These are phyloP conservation scores for Mrakia gelida DNA, from an alignment of 768 basidiomycete species.

Conservation along the genomic window DNA sequence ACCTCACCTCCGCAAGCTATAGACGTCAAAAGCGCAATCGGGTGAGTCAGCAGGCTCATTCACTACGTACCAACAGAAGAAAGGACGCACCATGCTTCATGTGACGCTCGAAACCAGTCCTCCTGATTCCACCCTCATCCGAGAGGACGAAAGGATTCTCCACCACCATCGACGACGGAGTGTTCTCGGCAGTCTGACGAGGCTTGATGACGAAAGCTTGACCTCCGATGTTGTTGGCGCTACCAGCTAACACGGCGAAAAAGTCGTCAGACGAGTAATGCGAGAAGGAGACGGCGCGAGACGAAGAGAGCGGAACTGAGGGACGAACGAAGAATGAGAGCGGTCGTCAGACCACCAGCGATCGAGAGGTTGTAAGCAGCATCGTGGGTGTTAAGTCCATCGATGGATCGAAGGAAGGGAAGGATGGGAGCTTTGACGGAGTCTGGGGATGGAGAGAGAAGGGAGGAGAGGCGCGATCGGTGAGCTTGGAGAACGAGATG, in stretches of 20 bases:
- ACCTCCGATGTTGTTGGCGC: constrained; percentile 53
- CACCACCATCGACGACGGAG: constrained; percentile 41
- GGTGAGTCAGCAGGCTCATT: too few relatives aligned
- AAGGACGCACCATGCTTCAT: constrained; percentile 55
- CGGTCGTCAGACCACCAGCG: constrained; percentile 82
- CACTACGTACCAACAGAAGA: too few relatives aligned
- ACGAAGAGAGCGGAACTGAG: too few relatives aligned
- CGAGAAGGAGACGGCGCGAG: not conserved
- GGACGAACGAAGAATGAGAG: constrained; percentile 55
- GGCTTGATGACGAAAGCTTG: constrained; percentile 75
- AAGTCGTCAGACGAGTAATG: not conserved
- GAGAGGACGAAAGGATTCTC: constrained; percentile 66
- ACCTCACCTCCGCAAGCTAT: constrained; percentile 52
- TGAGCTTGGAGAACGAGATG: not conserved
- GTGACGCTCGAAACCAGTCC: constrained; percentile 63
- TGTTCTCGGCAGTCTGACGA: constrained; percentile 57
- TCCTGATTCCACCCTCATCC: constrained; percentile 45
- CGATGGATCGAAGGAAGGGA: constrained; percentile 29
- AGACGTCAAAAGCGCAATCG: not conserved
- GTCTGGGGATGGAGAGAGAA: not conserved
- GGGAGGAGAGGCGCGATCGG: not conserved
- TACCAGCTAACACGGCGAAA: not conserved
- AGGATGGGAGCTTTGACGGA: constrained; percentile 28
- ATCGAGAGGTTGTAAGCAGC: constrained; percentile 59
- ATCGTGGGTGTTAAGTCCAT: constrained; percentile 32